Evolutionary conservation across 768 basidiomycete genomes (phyloP), one percentile per base, ranked within the genome.

Genomic region (Macrocybe gigantea): DNA sequence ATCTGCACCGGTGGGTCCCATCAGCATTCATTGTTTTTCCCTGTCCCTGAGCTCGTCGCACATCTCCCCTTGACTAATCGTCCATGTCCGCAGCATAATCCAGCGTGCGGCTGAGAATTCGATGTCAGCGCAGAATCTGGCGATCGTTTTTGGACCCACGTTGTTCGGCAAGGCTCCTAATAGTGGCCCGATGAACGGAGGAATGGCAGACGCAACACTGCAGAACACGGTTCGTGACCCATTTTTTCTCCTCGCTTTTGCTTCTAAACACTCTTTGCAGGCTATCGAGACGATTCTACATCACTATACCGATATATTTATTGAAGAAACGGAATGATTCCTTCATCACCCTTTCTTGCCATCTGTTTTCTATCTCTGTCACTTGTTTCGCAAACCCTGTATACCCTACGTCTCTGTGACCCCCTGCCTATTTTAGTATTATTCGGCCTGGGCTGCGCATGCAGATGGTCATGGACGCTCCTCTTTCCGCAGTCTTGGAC

Each of bases 91-190:
- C 59, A 94, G 92, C 61, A 82, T 96, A 49, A 79, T 78, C 38
- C 77, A 84, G 56, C 78, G 82, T 55, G 83, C 92, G 52, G 63
- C 77, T 8, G 77, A 82, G 38, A 98, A 97, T 64, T 83, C 88
- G 34, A 97, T 98, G 95, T 83, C 88, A 5, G 82, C 88, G 52
- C 86, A 88, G 55, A 98, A 98, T 65, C 70, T 99, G 29, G 84
- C 92, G 5, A 96, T 98, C 58, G 92, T 99, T 13, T 98, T 99
- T 66, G 96, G 96, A 3, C 96, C 94, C n/a, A 98, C 95, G 5
- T 70, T 99, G 14, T 88, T 97, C 57, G 85, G 93, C n/a, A 79
- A 80, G 48, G 71, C 78, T 37, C 77, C 82, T 3, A 68, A 70
- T 15, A 75, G 73, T 48, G 77, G 72, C 8, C 72, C 77, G 48